A percentile compares a stretch with the other conserved stretches of the same genome.
These are phyloP conservation scores for Brassica cretica DNA, from an alignment of 345 rosid species.

Conservation along the genomic window DNA sequence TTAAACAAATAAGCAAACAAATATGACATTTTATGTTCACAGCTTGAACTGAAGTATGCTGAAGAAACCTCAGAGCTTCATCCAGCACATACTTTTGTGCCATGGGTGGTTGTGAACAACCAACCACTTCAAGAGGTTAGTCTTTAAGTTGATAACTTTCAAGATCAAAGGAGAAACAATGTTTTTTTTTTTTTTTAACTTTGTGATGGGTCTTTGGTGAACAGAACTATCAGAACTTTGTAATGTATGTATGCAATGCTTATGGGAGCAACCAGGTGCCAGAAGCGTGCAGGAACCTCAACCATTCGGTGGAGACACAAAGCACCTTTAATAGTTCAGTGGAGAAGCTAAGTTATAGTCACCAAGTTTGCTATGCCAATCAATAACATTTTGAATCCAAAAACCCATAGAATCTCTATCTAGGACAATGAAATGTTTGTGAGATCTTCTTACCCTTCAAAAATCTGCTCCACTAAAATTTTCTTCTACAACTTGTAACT, in stretches of 20 bases:
- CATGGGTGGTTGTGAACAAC: slow-evolving; percentile 66
- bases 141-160: neutral
- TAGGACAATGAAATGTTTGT: slow-evolving; percentile 13
- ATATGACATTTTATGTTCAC: slow-evolving; percentile 16
- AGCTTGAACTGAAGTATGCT: slow-evolving; percentile 56
- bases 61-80: slow-evolving; percentile 53
- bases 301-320: slow-evolving; percentile 21
- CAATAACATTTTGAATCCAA: slow-evolving; percentile 7
- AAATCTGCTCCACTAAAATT: neutral
- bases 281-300: slow-evolving; percentile 46
- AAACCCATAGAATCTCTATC: neutral
- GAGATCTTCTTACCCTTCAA: neutral
- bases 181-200: neutral
- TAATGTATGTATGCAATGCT: slow-evolving; percentile 58
- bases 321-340: slow-evolving; percentile 25
- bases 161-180: slow-evolving; percentile 7
- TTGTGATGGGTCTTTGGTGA: slow-evolving; percentile 15
- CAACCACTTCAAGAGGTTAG: slow-evolving; percentile 58
- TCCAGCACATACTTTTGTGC: slow-evolving; percentile 65
- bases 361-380: slow-evolving; percentile 32
- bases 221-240: slow-evolving; percentile 58
- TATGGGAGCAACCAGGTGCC: slow-evolving; percentile 50
- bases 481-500: neutral
- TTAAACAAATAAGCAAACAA: neutral
- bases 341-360: slow-evolving; percentile 28